Base-by-base conservation (phyloP, 495 filamentous ascomycete genomes). In the Penicillium ochrochloron region DNA sequence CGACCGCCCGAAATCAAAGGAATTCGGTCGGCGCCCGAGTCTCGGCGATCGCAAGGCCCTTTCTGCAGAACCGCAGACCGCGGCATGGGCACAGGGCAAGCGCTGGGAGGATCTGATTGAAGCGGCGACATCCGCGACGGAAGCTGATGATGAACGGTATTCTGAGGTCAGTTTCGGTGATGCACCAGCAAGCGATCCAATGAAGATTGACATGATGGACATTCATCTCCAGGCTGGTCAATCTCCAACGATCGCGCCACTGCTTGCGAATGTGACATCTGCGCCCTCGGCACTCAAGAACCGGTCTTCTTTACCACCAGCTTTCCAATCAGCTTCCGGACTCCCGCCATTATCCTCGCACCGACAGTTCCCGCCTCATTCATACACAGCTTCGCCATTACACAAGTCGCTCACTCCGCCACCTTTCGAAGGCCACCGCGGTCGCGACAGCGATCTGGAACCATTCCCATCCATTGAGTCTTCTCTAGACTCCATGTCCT, bases 21-120 rank as follows among this genome's bases (percentile, higher is more conserved):
- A 90, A 57, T 81, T 83, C 39, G 71, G 62, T 12, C 80, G 91
- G 63, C 83, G 90, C 65, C 85, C 88, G 11, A 93, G 90, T 67
- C 85, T 89, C 37, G 84, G 87, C 63, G 90, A 92, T 62, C 84
- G 92, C 55, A 96, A 96, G 75, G 91, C 91, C 25, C 85, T 88
- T 63, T 96, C 92, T 3, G 91, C 92, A 27, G 93, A 96, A 74
- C 92, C 93, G 17, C 83, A 88, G 34, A 80, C 78, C 0, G 86
- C 83, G n/a, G 85, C 85, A 10, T 87, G 85, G 65, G 85, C 89
- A 50, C 91, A 89, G 75, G 92, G 92, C 44, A 94, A 93, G 80
- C 84, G 93, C 70, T 97, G 93, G 93, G 92, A 96, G 76, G 93
- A 97, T 75, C 77, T 97, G 64, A 93, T 97, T 61, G 93, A 97